Percentiles rank a stretch among this genome's conserved stretches.
phyloP scores from a whole-genome alignment of 805 yeast genomes.

The Wickerhamiella azymoides region DNA sequence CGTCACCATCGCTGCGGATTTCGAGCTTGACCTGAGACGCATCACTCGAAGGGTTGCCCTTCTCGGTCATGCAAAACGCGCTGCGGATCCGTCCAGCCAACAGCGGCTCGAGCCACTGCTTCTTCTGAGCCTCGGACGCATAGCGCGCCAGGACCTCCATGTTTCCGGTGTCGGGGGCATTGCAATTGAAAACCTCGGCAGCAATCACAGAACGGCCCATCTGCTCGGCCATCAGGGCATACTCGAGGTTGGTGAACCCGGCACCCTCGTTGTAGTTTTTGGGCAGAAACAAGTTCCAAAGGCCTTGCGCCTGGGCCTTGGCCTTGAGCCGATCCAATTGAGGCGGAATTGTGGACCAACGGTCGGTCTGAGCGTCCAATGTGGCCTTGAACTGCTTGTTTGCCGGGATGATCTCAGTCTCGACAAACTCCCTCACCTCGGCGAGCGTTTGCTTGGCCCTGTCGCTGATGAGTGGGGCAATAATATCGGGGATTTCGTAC shows the following conservation, averaged over 20 bases:
- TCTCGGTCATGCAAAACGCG: conserved; percentile 54
- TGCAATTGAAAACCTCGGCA: conserved; percentile 46
- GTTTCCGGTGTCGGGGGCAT: conserved; percentile 56
- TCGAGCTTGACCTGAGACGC: conserved; percentile 42
- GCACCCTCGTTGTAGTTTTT: conserved; percentile 38
- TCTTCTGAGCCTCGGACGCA: conserved; percentile 31
- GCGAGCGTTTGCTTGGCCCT: conserved; percentile 26
- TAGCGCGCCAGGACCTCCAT: conserved; percentile 34
- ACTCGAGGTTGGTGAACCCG: conserved; percentile 47
- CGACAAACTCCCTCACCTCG: conserved; percentile 37
- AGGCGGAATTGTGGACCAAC: conserved; percentile 38
- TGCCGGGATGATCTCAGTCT: conserved; percentile 43
- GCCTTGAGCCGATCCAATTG: conserved; percentile 38
- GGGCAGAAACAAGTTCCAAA: conserved; percentile 49
- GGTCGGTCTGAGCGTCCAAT: conserved; percentile 28
- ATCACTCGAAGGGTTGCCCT: conserved; percentile 45
- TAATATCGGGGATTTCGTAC: conserved; percentile 11
- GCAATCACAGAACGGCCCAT: conserved; percentile 39
- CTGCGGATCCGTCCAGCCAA: conserved; percentile 42
- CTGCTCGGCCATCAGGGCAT: conserved; percentile 51
- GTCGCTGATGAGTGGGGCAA: conserved; percentile 20
- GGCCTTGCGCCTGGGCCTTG: conserved; percentile 38
- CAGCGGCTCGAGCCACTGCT: conserved; percentile 39
- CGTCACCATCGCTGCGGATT: conserved; percentile 33
- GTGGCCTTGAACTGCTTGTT: conserved; percentile 33